These are phyloP conservation scores for Kodamaea jinghongensis DNA, from an alignment of 805 yeast species.

Conservation along the genomic window DNA sequence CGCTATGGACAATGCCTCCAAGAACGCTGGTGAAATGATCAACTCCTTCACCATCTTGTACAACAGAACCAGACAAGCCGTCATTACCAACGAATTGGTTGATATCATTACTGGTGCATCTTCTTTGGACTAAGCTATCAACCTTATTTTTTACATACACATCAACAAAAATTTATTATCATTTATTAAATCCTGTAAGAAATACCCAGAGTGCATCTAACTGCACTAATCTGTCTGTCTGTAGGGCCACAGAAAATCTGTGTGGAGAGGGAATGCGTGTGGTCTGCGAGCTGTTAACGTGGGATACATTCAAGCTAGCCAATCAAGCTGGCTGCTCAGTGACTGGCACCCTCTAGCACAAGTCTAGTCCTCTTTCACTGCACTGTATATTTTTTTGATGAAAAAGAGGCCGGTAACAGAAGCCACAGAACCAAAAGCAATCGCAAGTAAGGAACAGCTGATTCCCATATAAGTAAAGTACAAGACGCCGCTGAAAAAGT, in stretches of 20 bases:
- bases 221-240: too few species aligned
- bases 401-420: constrained; percentile 64
- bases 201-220: background rate
- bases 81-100: constrained; percentile 98
- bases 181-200: background rate
- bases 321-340: too few species aligned
- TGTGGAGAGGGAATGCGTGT: too few species aligned
- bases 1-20: constrained; percentile 99
- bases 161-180: too few species aligned
- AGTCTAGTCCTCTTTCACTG: constrained; percentile 58
- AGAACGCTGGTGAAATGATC: constrained; percentile 99
- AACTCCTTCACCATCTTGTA: constrained; percentile 92
- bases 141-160: too few species aligned
- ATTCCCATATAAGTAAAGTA: constrained; percentile 72
- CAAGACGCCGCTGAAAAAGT: constrained; percentile 62
- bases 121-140: constrained; percentile 69
- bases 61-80: constrained; percentile 99
- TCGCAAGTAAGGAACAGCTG: constrained; percentile 58
- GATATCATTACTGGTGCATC: constrained; percentile 99
- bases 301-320: too few species aligned
- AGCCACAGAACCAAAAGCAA: constrained; percentile 75
- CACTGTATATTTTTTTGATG: constrained; percentile 58
- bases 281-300: too few species aligned
- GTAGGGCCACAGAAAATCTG: too few species aligned
- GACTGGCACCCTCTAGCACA: too few species aligned